These are phyloP conservation scores for Plasmodium knowlesi DNA, from an alignment of 169 alveolate genomes.

Conservation along the genomic window DNA sequence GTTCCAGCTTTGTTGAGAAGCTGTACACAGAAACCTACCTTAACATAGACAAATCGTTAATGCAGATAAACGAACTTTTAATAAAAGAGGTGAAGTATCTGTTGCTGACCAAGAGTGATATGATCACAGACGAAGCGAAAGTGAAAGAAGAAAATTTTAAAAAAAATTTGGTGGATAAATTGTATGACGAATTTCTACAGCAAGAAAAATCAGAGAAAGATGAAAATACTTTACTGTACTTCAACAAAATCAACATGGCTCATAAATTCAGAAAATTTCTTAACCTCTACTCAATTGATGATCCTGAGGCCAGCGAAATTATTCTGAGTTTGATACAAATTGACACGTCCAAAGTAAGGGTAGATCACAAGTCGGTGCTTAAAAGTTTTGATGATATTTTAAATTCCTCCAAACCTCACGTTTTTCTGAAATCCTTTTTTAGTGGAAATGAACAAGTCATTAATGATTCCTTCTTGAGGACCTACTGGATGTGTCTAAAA, in stretches of 20 bases:
- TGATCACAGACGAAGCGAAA: conserved; percentile 23
- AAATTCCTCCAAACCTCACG: conserved; percentile 37
- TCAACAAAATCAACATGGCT: conserved; percentile 70
- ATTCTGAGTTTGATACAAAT: conserved; percentile 64
- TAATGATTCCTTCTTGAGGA: conserved; percentile 35
- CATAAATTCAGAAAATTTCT: conserved; percentile 31
- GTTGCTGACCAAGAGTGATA: conserved; percentile 17
- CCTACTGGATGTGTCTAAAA: conserved; percentile 71
- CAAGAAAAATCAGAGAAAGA: conserved; percentile 61
- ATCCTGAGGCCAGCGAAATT: conserved; percentile 62
- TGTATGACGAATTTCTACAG: conserved; percentile 75
- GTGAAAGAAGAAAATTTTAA: conserved; percentile 34
- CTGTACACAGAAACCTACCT: conserved; percentile 38
- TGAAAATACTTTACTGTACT: conserved; percentile 28
- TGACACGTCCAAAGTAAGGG: conserved; percentile 52
- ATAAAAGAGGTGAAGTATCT: conserved; percentile 65
- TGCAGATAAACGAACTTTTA: conserved; percentile 43
- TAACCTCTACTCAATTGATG: conserved; percentile 34
- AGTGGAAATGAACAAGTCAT: conserved; percentile 31
- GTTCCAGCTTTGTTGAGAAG: conserved; percentile 51
- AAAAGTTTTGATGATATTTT: conserved; percentile 38
- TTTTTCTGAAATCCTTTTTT: conserved; percentile 17
- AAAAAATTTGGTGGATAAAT: conserved; percentile 45
- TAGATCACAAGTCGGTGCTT: conserved; percentile 45
- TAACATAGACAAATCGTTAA: conserved; percentile 36